Evolutionary conservation across 345 rosid species (phyloP).

Genomic region (Eucalyptus marginata): DNA sequence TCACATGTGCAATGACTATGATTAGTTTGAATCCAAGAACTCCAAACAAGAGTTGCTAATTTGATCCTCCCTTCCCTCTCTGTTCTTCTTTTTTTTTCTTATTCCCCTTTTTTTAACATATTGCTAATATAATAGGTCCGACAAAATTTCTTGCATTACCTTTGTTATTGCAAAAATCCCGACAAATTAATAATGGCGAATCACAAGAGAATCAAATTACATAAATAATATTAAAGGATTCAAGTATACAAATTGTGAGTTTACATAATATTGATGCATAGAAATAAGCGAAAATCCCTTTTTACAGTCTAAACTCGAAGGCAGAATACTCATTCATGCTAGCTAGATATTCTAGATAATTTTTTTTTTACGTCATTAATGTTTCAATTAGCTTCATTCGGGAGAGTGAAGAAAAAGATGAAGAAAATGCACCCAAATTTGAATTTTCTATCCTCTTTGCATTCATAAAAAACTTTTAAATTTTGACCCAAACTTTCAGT

Average conservation of each 20-base stretch:
- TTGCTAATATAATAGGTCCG: background rate
- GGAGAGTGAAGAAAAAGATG: background rate
- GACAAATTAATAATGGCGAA: background rate
- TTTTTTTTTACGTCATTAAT: background rate
- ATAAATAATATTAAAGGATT: fast-evolving
- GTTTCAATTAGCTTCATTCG: background rate
- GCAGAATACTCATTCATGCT: background rate
- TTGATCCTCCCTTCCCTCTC: background rate
- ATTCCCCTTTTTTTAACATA: background rate
- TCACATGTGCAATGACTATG: background rate
- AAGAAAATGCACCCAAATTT: background rate
- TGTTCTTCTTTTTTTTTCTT: background rate
- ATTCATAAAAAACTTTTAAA: background rate
- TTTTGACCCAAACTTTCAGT: background rate
- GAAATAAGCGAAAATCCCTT: background rate
- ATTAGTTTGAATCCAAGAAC: background rate
- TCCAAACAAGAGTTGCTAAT: too few relatives aligned
- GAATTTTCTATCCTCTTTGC: background rate
- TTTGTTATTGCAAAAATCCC: too few relatives aligned
- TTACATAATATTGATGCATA: background rate
- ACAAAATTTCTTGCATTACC: background rate
- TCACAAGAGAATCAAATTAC: background rate
- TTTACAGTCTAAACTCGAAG: background rate
- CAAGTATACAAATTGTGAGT: background rate
- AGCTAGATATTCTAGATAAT: background rate